Conservation (phyloP, 768 basidiomycete species). For the Mycena indigotica region DNA sequence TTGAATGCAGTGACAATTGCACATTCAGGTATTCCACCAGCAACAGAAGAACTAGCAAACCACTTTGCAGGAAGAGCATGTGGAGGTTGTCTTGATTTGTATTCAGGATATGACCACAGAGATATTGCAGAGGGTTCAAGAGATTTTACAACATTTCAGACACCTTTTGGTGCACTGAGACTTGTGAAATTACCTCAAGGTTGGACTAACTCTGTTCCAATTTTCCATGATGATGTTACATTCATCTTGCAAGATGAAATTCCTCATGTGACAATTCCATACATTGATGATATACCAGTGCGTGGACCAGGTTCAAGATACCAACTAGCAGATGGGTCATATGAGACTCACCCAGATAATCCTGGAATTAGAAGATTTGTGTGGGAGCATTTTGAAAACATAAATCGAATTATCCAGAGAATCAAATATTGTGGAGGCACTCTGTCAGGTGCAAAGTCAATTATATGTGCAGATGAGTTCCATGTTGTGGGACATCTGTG, state of each 20-base stretch:
- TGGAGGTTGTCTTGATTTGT: conserved; percentile 24
- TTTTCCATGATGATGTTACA: conserved; percentile 33
- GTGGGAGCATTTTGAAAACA: conserved; percentile 37
- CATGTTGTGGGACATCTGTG: conserved; percentile 38
- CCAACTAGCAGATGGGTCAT: background rate
- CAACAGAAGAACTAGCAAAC: conserved; percentile 15
- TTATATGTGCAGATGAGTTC: conserved; percentile 17
- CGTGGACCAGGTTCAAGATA: conserved; percentile 3
- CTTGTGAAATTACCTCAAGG: conserved; percentile 33
- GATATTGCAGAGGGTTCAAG: conserved; percentile 24
- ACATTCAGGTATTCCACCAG: conserved; percentile 25
- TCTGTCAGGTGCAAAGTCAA: conserved; percentile 26
- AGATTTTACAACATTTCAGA: conserved; percentile 34
- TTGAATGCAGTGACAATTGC: conserved; percentile 29
- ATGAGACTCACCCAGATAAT: conserved; percentile 28
- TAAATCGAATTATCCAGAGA: conserved; percentile 37
- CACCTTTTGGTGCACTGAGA: conserved; percentile 22
- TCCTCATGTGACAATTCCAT: conserved; percentile 26
- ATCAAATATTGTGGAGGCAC: conserved; percentile 33
- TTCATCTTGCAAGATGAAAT: conserved; percentile 33
- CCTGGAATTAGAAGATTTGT: conserved; percentile 32
- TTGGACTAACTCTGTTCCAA: conserved; percentile 31
- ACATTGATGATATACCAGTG: conserved; percentile 32
- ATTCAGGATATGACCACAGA: conserved; percentile 29
- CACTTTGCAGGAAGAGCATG: conserved; percentile 20